Percentiles rank a stretch among this genome's conserved stretches.
These are phyloP conservation scores for Teratosphaeriaceae sp. DNA, from an alignment of 2,329 filamentous ascomycete genomes.

Conservation along the genomic window DNA sequence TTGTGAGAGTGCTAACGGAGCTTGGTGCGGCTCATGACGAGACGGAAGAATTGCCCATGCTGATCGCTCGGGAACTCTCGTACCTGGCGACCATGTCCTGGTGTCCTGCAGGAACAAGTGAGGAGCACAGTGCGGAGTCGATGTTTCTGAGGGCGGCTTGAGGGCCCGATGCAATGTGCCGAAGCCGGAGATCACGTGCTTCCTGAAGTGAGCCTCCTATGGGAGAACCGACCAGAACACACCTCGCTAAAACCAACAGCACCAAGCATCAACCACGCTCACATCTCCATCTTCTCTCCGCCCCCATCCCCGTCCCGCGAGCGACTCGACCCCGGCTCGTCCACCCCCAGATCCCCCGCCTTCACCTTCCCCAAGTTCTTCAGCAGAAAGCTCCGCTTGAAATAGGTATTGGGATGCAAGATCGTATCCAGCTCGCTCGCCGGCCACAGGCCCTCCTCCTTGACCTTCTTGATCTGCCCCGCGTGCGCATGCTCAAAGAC, in stretches of 20 bases:
- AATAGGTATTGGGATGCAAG: slow-evolving; percentile 95
- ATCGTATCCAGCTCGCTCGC: slow-evolving; percentile 83
- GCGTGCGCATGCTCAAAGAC: slow-evolving; percentile 89
- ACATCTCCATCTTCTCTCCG: slow-evolving; percentile 3
- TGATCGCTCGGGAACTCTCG: no score
- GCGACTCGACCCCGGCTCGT: slow-evolving; percentile 22
- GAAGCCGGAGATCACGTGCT: no score
- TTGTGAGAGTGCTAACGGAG: not conserved
- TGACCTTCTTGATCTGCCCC: slow-evolving; percentile 44
- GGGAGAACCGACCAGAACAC: no score
- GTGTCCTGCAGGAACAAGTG: no score
- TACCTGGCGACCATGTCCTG: no score
- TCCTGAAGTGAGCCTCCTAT: no score
- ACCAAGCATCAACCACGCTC: no score
- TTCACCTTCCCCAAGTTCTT: slow-evolving; percentile 62
- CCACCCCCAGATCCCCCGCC: slow-evolving; percentile 31
- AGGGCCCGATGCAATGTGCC: no score
- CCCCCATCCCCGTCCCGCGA: not conserved
- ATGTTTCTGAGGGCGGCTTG: no score
- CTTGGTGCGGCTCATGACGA: not conserved
- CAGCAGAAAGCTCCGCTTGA: slow-evolving; percentile 85
- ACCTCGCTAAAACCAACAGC: no score
- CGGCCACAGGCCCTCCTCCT: slow-evolving; percentile 41
- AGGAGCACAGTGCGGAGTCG: no score
- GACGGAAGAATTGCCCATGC: not conserved